Evolutionary conservation across 2,329 filamentous ascomycete species (phyloP), one percentile per base, ranked within the genome.

Genomic region (Cordyceps javanica): DNA sequence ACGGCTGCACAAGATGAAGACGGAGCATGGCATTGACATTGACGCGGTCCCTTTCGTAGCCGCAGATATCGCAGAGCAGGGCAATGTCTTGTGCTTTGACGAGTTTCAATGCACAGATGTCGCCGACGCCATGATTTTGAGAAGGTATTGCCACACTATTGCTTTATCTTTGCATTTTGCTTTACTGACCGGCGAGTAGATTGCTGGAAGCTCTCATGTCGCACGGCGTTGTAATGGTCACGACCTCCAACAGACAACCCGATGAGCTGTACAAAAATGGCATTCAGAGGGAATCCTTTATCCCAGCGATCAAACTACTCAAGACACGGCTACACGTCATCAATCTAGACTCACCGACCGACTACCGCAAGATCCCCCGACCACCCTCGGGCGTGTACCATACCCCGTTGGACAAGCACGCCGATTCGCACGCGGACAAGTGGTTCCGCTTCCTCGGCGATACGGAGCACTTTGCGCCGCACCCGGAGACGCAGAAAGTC

Each of bases 41-140:
- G 94, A 99, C 71, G 90, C 85, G 0, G 83, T 97, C 45, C 93
- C 93, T 0, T 94, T 95, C 69, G 88, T 97, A 19, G 93, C 93
- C 2, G 94, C 93, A n/a, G 88, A 94, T 68, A 94, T 99, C 69
- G 94, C 94, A 7, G 85, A 91, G 66, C 80, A 86, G 61, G 87
- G 87, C 34, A 91, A 88, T 58, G 90, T 99, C 26, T 78, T 99
- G 41, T 99, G 94, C 72, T 99, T 99, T 69, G 94, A 99, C 72
- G 94, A 99, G 75, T 99, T 99, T 69, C 94, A 99, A 70, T 97
- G 92, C 69, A 99, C 94, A 39, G 94, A 99, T 73, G 93, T 99
- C 32, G 94, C 94, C 16, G 93, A 97, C 75, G 94, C 94, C 65
- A 99, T 99, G 94, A 99, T 99, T 65, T 72, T 99, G 64, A 82